phyloP scores from a whole-genome alignment of 495 filamentous ascomycete genomes.

The Echria macrotheca region DNA sequence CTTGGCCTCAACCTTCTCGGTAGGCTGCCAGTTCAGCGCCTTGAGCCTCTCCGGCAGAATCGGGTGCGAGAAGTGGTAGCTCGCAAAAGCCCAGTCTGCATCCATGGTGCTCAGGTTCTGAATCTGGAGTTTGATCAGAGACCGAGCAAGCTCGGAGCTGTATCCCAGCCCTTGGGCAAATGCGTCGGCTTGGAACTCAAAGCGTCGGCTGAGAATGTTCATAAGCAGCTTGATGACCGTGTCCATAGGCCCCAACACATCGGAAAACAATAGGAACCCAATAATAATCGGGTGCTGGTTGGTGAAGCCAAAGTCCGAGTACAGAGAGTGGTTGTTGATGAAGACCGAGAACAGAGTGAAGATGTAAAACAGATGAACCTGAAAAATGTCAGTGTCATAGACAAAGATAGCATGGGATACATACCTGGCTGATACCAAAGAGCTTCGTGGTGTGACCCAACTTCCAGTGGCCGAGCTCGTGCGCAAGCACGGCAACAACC shows the following conservation, averaged over 20 bases:
- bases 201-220: slow-evolving; percentile 89
- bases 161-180: slow-evolving; percentile 86
- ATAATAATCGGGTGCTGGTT: slow-evolving; percentile 86
- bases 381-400: slow-evolving; percentile 23
- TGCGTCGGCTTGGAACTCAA: slow-evolving; percentile 91
- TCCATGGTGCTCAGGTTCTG: slow-evolving; percentile 98
- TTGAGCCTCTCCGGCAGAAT: slow-evolving; percentile 89
- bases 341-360: slow-evolving; percentile 96
- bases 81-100: slow-evolving; percentile 95
- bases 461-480: slow-evolving; percentile 96
- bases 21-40: slow-evolving; percentile 71
- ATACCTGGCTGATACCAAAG: slow-evolving; percentile 81
- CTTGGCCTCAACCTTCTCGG: slow-evolving; percentile 40
- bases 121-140: slow-evolving; percentile 94
- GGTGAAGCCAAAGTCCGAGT: slow-evolving; percentile 83
- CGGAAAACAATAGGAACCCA: slow-evolving; percentile 93
- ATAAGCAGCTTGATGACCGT: slow-evolving; percentile 86
- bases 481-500: slow-evolving; percentile 89
- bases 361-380: slow-evolving; percentile 86
- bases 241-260: slow-evolving; percentile 86
- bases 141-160: slow-evolving; percentile 72
- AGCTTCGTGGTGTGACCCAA: slow-evolving; percentile 90
- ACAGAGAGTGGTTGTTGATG: slow-evolving; percentile 89
- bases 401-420: slow-evolving; percentile 9
- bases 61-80: slow-evolving; percentile 96